phyloP scores from a whole-genome alignment of 108 stramenopile genomes.

The Cyclostephanos invisitatus region DNA sequence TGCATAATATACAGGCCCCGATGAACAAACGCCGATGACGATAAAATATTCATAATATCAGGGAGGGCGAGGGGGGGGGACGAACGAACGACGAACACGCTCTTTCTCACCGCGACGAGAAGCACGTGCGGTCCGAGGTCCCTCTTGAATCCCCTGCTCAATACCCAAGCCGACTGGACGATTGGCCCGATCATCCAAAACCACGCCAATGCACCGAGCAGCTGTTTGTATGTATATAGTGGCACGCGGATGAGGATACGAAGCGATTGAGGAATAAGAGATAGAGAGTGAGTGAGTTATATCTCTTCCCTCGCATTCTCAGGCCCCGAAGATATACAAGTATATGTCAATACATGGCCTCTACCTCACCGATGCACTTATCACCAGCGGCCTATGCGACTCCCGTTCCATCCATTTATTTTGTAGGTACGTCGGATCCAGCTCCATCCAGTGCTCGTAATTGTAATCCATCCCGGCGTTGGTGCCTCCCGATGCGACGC shows the following conservation, averaged over 20 bases:
- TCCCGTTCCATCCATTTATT: conserved; percentile 47
- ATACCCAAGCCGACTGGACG: conserved; percentile 67
- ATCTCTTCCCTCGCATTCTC: too few species aligned
- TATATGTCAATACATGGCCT: too few species aligned
- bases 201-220: conserved; percentile 63
- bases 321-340: too few species aligned
- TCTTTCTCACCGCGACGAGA: conserved; percentile 45
- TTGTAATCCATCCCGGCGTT: conserved; percentile 1
- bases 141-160: conserved; percentile 57
- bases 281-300: conserved; percentile 5
- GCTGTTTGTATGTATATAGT: conserved; percentile 12
- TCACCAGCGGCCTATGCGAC: conserved; percentile 14
- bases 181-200: conserved; percentile 68
- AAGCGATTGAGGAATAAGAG: neutral
- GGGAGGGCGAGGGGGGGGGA: neutral
- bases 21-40: neutral
- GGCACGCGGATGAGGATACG: neutral
- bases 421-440: conserved; percentile 68
- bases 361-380: conserved; percentile 25
- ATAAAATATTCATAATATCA: neutral
- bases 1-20: neutral
- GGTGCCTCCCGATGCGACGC: neutral
- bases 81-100: neutral
- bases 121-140: conserved; percentile 54
- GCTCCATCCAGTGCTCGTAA: conserved; percentile 31